A percentile compares a stretch with the other conserved stretches of the same genome.
phyloP scores from a whole-genome alignment of 73 alveolate genomes.

The Effrenium voratum region DNA sequence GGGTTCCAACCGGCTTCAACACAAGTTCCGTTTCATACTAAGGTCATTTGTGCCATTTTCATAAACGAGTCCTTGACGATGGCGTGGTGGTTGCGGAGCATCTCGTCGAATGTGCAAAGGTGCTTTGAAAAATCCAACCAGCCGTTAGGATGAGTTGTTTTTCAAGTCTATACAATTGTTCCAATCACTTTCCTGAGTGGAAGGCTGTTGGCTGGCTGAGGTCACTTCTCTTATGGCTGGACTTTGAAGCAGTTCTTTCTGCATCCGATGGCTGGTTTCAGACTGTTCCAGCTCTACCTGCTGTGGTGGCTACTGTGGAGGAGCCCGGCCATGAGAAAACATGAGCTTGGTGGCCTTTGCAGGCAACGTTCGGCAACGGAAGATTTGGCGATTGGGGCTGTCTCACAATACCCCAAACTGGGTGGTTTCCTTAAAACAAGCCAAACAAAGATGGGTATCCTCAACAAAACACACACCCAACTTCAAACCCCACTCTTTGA shows the following conservation, averaged over 20 bases:
- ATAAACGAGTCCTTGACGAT: constrained; percentile 67
- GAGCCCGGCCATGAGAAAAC: background rate
- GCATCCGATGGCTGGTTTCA: constrained; percentile 75
- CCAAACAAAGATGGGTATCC: background rate
- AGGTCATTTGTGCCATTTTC: constrained; percentile 81
- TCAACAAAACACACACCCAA: background rate
- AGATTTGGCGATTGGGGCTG: background rate
- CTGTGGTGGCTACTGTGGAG: constrained; percentile 92
- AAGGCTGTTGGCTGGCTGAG: too few species aligned
- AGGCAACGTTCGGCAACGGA: background rate
- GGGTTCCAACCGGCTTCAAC: too few species aligned
- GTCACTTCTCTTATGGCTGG: constrained; percentile 76
- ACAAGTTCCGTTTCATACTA: too few species aligned
- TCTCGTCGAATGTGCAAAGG: background rate
- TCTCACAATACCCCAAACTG: background rate
- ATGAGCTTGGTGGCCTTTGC: background rate
- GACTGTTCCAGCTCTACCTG: constrained; percentile 70
- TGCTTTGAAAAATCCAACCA: too few species aligned
- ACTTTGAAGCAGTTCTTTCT: constrained; percentile 89
- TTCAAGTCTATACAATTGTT: too few species aligned
- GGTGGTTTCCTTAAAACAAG: background rate
- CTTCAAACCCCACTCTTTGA: background rate
- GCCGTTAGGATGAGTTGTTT: too few species aligned
- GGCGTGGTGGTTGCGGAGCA: constrained; percentile 84
- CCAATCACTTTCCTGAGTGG: too few species aligned